Evolutionary conservation across 2,329 filamentous ascomycete species (phyloP).

Genomic region (Xylaria polymorpha): DNA sequence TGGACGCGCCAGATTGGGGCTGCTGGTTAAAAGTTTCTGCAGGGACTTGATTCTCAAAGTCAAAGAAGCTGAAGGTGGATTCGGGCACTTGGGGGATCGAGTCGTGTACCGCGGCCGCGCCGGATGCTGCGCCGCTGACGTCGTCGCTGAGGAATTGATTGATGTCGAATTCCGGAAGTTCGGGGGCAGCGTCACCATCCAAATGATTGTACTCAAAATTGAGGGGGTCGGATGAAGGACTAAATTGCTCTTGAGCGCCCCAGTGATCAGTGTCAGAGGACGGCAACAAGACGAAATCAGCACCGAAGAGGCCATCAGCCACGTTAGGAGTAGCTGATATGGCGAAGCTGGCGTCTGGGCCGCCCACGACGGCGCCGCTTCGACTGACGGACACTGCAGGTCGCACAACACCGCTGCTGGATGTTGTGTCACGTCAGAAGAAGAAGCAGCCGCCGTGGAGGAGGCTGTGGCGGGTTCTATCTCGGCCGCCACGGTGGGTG

Average conservation of each 20-base stretch:
- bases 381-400: conserved; percentile 99
- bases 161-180: conserved; percentile 57
- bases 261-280: conserved; percentile 78
- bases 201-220: conserved; percentile 75
- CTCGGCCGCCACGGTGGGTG: conserved; percentile 37
- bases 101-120: conserved; percentile 61
- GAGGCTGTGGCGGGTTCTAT: conserved; percentile 38
- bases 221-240: conserved; percentile 76
- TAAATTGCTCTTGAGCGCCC: conserved; percentile 80
- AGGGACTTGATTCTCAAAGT: conserved; percentile 71
- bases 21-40: conserved; percentile 76
- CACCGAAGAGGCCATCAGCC: conserved; percentile 74
- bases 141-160: conserved; percentile 68
- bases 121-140: conserved; percentile 57
- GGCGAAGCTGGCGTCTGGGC: conserved; percentile 59
- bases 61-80: conserved; percentile 63
- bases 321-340: conserved; percentile 67
- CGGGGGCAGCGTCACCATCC: conserved; percentile 68
- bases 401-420: conserved; percentile 99
- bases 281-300: conserved; percentile 76
- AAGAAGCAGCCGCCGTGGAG: conserved; percentile 60
- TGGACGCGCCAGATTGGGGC: conserved; percentile 79
- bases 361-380: conserved; percentile 62
- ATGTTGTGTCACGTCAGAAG: conserved; percentile 99
- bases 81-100: conserved; percentile 64